Conservation (phyloP, 768 basidiomycete species). For the Melanogaster broomeanus region DNA sequence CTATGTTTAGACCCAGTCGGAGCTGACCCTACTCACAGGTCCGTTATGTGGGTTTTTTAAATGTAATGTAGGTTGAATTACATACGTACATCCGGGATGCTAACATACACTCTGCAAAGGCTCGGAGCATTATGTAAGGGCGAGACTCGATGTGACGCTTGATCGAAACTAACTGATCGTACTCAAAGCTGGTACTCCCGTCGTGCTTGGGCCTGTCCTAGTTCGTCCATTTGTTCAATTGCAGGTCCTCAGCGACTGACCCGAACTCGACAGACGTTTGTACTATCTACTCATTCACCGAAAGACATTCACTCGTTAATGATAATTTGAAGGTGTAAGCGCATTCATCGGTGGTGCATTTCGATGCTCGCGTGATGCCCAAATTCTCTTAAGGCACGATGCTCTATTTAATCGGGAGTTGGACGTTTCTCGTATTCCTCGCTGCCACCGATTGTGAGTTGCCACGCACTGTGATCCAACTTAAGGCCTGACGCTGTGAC, state of each 20-base stretch:
- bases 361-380: neutral
- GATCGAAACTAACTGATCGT: neutral
- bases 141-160: neutral
- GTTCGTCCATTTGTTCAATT: constrained; percentile 2
- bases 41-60: constrained; percentile 15
- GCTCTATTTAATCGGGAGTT: neutral
- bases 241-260: neutral
- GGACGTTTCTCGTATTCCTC: constrained; percentile 13
- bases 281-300: neutral
- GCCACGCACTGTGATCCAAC: neutral
- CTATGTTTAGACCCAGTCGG: neutral
- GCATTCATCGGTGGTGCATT: no score
- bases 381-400: constrained; percentile 8
- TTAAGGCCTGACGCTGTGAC: neutral
- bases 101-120: neutral
- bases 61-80: constrained; percentile 4
- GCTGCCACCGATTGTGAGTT: constrained; percentile 16
- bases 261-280: neutral
- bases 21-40: constrained; percentile 8
- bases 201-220: constrained; percentile 4
- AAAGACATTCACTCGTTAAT: neutral
- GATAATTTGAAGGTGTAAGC: constrained; percentile 10
- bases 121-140: neutral
- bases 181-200: constrained; percentile 1
- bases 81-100: neutral